Percentiles rank a stretch among this genome's conserved stretches.
Conservation (phyloP, 805 yeast genomes). For the Candida caryicola region DNA sequence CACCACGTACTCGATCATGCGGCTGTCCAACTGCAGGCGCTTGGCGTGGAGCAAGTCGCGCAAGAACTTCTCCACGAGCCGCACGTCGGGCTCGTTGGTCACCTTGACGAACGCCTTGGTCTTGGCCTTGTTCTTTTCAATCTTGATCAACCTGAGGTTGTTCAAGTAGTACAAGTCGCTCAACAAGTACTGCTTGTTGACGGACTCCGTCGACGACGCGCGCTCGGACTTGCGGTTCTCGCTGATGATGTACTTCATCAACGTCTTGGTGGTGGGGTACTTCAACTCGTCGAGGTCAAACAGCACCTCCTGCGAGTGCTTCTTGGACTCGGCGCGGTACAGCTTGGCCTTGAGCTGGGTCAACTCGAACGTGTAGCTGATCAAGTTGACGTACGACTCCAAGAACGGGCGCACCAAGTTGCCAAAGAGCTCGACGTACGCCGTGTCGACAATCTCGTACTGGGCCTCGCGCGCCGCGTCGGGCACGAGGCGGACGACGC, state of each 20-base stretch:
- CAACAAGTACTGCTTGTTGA: conserved; percentile 42
- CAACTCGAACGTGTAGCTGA: conserved; percentile 12
- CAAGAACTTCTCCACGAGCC: conserved; percentile 22
- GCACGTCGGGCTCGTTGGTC: conserved; percentile 26
- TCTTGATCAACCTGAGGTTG: conserved; percentile 31
- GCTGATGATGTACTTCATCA: conserved; percentile 26
- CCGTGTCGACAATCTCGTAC: conserved; percentile 19
- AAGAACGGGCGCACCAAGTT: conserved; percentile 34
- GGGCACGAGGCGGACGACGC: conserved; percentile 10
- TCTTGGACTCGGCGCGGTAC: conserved; percentile 9
- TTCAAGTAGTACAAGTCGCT: conserved; percentile 38
- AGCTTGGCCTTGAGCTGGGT: conserved; percentile 15
- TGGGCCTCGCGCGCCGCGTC: conserved; percentile 15
- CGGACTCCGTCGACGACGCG: conserved; percentile 24
- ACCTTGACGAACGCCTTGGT: conserved; percentile 40
- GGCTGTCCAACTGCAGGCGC: conserved; percentile 10
- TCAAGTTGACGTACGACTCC: conserved; percentile 30
- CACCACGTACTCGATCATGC: conserved; percentile 28
- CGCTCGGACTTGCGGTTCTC: conserved; percentile 11
- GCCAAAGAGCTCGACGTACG: conserved; percentile 23
- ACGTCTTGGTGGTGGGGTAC: conserved; percentile 32
- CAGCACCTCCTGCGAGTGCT: conserved; percentile 2
- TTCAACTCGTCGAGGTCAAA: conserved; percentile 13
- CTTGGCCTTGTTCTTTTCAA: conserved; percentile 41
- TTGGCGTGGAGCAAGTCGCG: conserved; percentile 13